Conservation (phyloP, 2,329 filamentous ascomycete genomes). For the Xylariaceae sp. region DNA sequence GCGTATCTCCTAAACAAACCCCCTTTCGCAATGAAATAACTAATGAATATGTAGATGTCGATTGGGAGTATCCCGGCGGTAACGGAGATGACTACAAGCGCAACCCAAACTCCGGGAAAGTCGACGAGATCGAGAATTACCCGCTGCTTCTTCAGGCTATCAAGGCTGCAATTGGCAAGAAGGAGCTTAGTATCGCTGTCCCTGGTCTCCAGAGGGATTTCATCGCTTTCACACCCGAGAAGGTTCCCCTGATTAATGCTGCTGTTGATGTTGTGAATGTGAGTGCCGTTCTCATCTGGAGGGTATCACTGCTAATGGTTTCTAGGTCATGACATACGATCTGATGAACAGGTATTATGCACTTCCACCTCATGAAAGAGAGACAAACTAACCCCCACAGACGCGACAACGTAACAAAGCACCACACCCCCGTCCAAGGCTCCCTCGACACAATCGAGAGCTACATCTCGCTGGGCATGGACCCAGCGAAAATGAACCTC, state of each 20-base stretch:
- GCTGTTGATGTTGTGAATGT: constrained; percentile 61
- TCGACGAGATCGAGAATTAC: constrained; percentile 58
- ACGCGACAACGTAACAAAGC: constrained; percentile 58
- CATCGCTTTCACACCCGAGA: constrained; percentile 58
- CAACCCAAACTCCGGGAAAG: constrained; percentile 54
- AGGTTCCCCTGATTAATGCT: constrained; percentile 52
- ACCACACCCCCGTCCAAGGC: constrained; percentile 58
- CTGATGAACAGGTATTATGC: constrained; percentile 26
- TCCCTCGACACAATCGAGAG: constrained; percentile 51
- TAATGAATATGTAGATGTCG: constrained; percentile 41
- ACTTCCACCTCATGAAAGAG: background rate
- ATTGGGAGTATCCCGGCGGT: constrained; percentile 61
- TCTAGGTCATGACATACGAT: constrained; percentile 37
- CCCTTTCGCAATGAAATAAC: background rate
- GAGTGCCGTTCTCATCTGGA: constrained; percentile 15
- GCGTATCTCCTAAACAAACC: constrained; percentile 4
- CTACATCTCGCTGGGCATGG: constrained; percentile 53
- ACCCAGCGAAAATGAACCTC: constrained; percentile 51
- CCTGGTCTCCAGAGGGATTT: constrained; percentile 61
- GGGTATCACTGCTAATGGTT: background rate
- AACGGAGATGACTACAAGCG: constrained; percentile 67
- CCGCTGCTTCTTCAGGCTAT: constrained; percentile 56
- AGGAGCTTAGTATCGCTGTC: constrained; percentile 62
- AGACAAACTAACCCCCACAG: constrained; percentile 49
- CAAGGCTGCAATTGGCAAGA: constrained; percentile 53